These are phyloP conservation scores for Jatropha curcas DNA, from an alignment of 345 rosid species.

Conservation along the genomic window DNA sequence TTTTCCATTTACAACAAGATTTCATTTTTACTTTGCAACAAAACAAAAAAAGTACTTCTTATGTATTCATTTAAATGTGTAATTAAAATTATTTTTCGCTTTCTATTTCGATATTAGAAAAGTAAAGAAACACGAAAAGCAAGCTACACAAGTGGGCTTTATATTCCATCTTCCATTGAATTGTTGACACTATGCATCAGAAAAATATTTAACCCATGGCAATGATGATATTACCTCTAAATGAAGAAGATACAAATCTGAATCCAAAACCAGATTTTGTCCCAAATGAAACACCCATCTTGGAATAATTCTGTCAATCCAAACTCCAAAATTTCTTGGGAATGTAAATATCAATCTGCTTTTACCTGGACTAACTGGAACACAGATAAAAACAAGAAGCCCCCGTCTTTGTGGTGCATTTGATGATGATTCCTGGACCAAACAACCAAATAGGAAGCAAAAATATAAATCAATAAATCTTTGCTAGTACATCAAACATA, in stretches of 20 bases:
- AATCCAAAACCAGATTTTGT: slow-evolving; percentile 76
- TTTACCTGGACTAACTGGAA: slow-evolving; percentile 78
- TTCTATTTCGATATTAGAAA: too few relatives aligned
- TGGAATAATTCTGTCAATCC: slow-evolving; percentile 71
- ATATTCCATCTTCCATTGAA: not conserved
- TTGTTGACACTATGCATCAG: not conserved
- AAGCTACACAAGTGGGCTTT: too few relatives aligned
- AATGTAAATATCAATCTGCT: slow-evolving; percentile 81
- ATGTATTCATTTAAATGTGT: too few relatives aligned
- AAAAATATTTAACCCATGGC: not conserved
- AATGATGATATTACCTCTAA: slow-evolving; percentile 54
- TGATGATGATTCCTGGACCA: slow-evolving; percentile 32
- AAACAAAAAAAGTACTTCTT: too few relatives aligned
- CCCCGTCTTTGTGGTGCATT: slow-evolving; percentile 28
- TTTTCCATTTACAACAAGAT: too few relatives aligned
- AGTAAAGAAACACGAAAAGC: too few relatives aligned
- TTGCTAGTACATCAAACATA: too few relatives aligned
- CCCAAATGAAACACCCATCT: slow-evolving; percentile 81
- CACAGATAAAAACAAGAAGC: slow-evolving; percentile 65
- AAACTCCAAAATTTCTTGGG: slow-evolving; percentile 67
- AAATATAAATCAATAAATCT: not conserved
- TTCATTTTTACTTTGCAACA: too few relatives aligned
- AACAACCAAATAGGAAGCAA: not conserved
- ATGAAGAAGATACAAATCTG: slow-evolving; percentile 84
- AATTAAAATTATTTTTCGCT: too few relatives aligned